Percentiles rank a stretch among this genome's conserved stretches.
Conservation (phyloP, 2,329 filamentous ascomycete species). For the Penicillium sclerotigenum region DNA sequence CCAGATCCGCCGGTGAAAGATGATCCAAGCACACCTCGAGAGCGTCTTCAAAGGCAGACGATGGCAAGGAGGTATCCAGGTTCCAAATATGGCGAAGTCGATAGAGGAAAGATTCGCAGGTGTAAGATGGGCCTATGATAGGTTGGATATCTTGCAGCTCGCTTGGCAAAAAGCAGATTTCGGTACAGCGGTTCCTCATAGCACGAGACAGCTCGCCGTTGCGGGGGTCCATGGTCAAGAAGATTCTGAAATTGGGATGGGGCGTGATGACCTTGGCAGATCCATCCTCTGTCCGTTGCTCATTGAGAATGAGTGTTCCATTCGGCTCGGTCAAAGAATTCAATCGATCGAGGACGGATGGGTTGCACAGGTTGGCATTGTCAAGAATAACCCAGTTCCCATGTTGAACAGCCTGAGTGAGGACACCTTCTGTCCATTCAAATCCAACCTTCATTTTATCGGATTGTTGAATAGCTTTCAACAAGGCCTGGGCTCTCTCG, state of each 20-base stretch:
- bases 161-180: conserved; percentile 69
- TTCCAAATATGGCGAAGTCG: conserved; percentile 38
- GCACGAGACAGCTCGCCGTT: conserved; percentile 92
- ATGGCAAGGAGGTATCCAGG: conserved; percentile 11
- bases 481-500: conserved; percentile 49
- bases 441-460: conserved; percentile 70
- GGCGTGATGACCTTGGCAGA: conserved; percentile 75
- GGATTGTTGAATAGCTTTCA: conserved; percentile 55
- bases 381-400: conserved; percentile 94
- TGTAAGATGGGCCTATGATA: conserved; percentile 34
- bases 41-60: conserved; percentile 13
- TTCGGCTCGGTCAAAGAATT: conserved; percentile 93
- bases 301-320: conserved; percentile 84
- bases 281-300: conserved; percentile 80
- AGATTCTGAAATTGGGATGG: conserved; percentile 84
- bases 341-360: conserved; percentile 87
- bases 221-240: conserved; percentile 86
- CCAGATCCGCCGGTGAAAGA: conserved; percentile 35
- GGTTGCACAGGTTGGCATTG: conserved; percentile 94
- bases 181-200: conserved; percentile 92
- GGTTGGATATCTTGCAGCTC: conserved; percentile 22
- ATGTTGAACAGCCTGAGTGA: conserved; percentile 79
- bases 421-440: conserved; percentile 91
- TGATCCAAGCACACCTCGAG: conserved; percentile 39
- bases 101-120: conserved; percentile 40